A percentile compares a stretch with the other conserved stretches of the same genome.
phyloP scores from a whole-genome alignment of 2,329 filamentous ascomycete species.

The Fusarium decemcellulare region DNA sequence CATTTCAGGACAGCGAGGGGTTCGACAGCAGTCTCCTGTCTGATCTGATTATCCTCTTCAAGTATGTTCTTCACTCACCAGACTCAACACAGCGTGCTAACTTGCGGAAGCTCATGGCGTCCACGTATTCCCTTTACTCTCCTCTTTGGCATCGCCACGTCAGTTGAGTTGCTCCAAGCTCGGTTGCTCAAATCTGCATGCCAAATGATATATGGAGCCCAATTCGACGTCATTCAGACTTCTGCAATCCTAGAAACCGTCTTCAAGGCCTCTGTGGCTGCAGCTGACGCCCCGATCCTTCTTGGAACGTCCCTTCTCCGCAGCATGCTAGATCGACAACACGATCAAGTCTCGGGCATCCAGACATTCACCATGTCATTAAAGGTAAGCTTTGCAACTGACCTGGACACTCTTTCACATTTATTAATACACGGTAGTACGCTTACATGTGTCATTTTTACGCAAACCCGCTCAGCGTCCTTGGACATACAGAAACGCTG shows the following conservation, averaged over 20 bases:
- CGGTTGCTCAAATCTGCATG: constrained; percentile 79
- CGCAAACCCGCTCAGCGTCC: constrained; percentile 79
- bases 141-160: constrained; percentile 86
- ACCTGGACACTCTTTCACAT: background rate
- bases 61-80: constrained; percentile 60
- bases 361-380: constrained; percentile 79
- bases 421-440: constrained; percentile 66
- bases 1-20: constrained; percentile 86
- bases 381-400: constrained; percentile 63
- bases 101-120: constrained; percentile 70
- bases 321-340: constrained; percentile 78
- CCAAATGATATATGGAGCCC: constrained; percentile 75
- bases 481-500: constrained; percentile 63
- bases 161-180: constrained; percentile 83
- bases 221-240: constrained; percentile 84
- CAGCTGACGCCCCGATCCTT: constrained; percentile 68
- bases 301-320: constrained; percentile 75
- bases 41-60: constrained; percentile 78
- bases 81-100: constrained; percentile 47
- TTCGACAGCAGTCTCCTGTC: constrained; percentile 82
- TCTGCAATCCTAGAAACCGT: constrained; percentile 80
- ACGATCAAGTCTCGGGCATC: constrained; percentile 82
- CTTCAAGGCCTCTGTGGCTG: constrained; percentile 75
- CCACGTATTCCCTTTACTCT: constrained; percentile 83
- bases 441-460: constrained; percentile 91